phyloP scores from a whole-genome alignment of 805 yeast species.

The Pichia insulana region DNA sequence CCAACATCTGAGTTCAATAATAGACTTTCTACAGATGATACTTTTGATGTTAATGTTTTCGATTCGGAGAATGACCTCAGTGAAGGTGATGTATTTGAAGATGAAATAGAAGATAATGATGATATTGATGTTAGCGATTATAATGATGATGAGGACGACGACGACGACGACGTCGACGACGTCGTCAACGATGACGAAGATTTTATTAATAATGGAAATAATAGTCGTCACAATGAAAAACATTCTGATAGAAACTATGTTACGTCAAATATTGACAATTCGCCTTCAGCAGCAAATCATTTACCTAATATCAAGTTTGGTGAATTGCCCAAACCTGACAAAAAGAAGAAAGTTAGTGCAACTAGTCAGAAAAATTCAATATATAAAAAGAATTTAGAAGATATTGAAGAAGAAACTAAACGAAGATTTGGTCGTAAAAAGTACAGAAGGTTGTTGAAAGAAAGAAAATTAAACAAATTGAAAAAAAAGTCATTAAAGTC shows the following conservation, averaged over 20 bases:
- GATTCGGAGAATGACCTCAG: neutral
- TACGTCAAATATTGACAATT: neutral
- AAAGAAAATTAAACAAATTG: conserved; percentile 6
- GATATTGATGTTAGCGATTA: conserved; percentile 8
- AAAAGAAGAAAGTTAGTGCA: conserved; percentile 18
- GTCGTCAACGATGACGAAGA: conserved; percentile 1
- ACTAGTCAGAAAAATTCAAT: neutral
- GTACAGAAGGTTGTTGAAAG: conserved; percentile 18
- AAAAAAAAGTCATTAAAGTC: neutral
- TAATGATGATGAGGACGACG: neutral
- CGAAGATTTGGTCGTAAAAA: conserved; percentile 16
- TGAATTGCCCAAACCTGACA: conserved; percentile 45
- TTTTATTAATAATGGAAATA: neutral
- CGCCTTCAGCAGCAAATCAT: conserved; percentile 1
- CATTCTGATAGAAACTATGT: neutral
- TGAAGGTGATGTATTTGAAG: too few relatives aligned
- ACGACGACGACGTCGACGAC: neutral
- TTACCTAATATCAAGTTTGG: conserved; percentile 48
- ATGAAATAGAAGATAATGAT: conserved; percentile 1
- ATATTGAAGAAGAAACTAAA: conserved; percentile 33
- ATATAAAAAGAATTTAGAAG: conserved; percentile 29
- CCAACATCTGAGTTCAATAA: too few relatives aligned
- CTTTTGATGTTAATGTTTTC: too few relatives aligned
- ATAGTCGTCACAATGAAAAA: neutral
- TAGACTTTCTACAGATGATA: too few relatives aligned